phyloP scores from a whole-genome alignment of 768 basidiomycete genomes.

The Cantharellus cinnabarinus region DNA sequence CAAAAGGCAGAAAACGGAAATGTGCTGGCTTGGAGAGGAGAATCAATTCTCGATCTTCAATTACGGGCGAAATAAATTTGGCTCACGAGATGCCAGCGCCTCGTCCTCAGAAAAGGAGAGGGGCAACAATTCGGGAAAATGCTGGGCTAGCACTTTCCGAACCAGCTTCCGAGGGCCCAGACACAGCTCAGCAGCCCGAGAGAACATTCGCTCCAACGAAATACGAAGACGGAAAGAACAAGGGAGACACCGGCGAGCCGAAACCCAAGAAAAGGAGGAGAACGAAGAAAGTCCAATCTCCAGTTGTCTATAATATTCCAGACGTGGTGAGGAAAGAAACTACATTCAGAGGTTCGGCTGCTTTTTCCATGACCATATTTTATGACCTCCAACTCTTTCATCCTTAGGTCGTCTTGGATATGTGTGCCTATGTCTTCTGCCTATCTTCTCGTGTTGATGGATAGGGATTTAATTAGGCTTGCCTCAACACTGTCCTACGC shows the following conservation, averaged over 20 bases:
- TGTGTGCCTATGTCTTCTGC: slow-evolving; percentile 11
- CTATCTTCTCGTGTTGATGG: not conserved
- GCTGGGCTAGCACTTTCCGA: no score
- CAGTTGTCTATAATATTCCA: slow-evolving; percentile 39
- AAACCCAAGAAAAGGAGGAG: not conserved
- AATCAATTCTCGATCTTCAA: no score
- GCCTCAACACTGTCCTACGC: slow-evolving; percentile 67
- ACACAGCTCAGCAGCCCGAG: no score
- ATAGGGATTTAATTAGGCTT: slow-evolving; percentile 41
- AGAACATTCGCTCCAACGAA: not conserved
- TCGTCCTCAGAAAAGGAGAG: no score
- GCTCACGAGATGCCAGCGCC: no score
- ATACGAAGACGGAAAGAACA: not conserved
- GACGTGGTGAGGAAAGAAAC: slow-evolving; percentile 47
- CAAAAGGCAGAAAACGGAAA: no score
- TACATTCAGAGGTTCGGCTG: slow-evolving; percentile 29
- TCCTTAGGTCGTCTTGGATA: slow-evolving; percentile 23
- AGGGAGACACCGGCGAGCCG: not conserved
- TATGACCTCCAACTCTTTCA: slow-evolving; percentile 18
- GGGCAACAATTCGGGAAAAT: no score
- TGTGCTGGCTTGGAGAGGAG: no score
- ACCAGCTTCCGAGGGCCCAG: no score
- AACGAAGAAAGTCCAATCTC: not conserved
- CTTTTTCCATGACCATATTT: not conserved
- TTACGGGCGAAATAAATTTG: no score